Evolutionary conservation across 805 yeast genomes (phyloP), one percentile per base, ranked within the genome.

Genomic region (Zygosaccharomyces bailii): DNA sequence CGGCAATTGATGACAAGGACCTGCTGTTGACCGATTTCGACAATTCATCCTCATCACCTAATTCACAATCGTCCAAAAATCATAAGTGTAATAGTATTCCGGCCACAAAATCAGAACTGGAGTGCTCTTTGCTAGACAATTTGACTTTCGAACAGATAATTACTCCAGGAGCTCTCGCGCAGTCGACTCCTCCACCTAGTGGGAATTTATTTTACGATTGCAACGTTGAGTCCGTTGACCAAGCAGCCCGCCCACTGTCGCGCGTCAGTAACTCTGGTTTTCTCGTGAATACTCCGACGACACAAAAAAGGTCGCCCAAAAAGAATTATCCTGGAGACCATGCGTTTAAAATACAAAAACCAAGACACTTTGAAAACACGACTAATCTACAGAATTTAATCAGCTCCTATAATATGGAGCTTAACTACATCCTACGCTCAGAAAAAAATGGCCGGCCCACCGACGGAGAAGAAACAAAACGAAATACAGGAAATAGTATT

Each of bases 1-100:
- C 42, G 2, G 27, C 11, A 4, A 11, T 42, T 2, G 51, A 48
- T 20, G 44, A 47, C n/a, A 42, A 35, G 18, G 48, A 39, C 21
- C 33, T 44, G 32, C 4, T 48, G 3, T 36, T 43, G 10, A 44
- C 48, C 7, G 51, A 48, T 27, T 48, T 48, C 33, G 48, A 48
- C 9, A 42, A 25, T 21, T 37, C 37, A 5, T 44, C 48, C 1
- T 29, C 48, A 8, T 44, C 51, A 5, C 48, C 51, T 18, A 38
- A 33, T 11, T 40, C 40, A 5, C 43, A 39, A 14, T 25, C 24
- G n/a, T 43, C 27, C 13, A 44, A 33, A 25, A 13, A 14, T 11
- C 21, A 7, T 9, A 17, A 25, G 17, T n/a, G 11, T 14, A 25
- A 24, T 37, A 25, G 20, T 37, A 17, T n/a, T 24, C 20, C 30